These are phyloP conservation scores for Cicer yamashitae DNA, from an alignment of 306 rosid species.

Conservation along the genomic window DNA sequence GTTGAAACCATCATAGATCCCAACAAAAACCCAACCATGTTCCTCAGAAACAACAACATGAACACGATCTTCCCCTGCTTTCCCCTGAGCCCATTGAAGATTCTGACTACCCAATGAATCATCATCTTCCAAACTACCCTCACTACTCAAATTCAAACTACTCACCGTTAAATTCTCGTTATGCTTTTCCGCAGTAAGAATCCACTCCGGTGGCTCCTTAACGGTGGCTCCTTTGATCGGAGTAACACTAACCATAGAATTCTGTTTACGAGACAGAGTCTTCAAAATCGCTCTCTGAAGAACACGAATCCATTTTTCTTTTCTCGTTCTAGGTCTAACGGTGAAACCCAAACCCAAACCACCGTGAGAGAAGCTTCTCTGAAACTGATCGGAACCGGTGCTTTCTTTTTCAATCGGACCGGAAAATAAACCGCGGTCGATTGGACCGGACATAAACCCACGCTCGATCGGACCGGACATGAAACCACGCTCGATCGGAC, in stretches of 20 bases:
- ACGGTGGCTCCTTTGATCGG: conserved; percentile 66
- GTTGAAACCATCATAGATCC: conserved; percentile 94
- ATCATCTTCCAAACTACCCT: conserved; percentile 85
- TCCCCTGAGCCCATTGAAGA: conserved; percentile 99
- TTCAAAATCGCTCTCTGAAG: conserved; percentile 74
- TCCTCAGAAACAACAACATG: conserved; percentile 98
- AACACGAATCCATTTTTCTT: conserved; percentile 61
- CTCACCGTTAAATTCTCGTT: conserved; percentile 83
- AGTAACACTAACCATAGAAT: conserved; percentile 60
- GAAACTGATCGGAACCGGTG: conserved; percentile 67
- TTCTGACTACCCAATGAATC: conserved; percentile 82
- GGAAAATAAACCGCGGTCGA: conserved; percentile 84
- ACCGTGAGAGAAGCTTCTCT: conserved; percentile 85
- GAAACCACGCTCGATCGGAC: conserved; percentile 88
- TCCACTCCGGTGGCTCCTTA: conserved; percentile 84
- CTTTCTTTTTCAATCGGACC: conserved; percentile 79
- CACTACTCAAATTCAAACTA: conserved; percentile 88
- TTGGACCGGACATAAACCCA: conserved; percentile 96
- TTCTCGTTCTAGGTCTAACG: conserved; percentile 61
- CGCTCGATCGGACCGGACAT: conserved; percentile 97
- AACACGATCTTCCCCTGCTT: conserved; percentile 97
- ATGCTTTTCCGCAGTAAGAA: conserved; percentile 57
- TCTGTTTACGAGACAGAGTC: conserved; percentile 75
- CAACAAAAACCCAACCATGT: conserved; percentile 97
- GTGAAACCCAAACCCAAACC: conserved; percentile 58